A percentile compares a stretch with the other conserved stretches of the same genome.
Conservation (phyloP, 1,139 yeast genomes). For the Maudiozyma humilis region DNA sequence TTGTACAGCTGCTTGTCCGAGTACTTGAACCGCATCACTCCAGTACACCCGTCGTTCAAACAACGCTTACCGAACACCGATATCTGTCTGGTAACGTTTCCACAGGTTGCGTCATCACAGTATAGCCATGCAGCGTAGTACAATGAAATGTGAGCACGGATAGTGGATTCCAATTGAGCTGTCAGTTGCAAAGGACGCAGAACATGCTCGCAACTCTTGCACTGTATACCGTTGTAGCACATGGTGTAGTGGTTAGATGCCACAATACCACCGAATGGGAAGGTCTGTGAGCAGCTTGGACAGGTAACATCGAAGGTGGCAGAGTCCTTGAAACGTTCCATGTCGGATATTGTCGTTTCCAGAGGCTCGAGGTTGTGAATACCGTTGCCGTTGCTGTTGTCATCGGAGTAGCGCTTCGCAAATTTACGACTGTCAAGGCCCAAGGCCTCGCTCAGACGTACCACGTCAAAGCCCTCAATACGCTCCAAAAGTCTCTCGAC, state of each 20-base stretch:
- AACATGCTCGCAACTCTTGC: conserved; percentile 49
- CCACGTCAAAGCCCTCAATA: conserved; percentile 80
- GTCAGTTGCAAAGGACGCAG: conserved; percentile 51
- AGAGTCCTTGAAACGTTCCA: conserved; percentile 69
- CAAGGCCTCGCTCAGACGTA: conserved; percentile 64
- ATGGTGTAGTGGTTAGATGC: conserved; percentile 52
- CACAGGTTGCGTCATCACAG: conserved; percentile 85
- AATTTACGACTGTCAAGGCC: conserved; percentile 70
- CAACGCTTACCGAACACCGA: conserved; percentile 88
- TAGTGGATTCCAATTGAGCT: conserved; percentile 62
- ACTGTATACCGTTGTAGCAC: conserved; percentile 62
- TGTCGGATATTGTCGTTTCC: conserved; percentile 74
- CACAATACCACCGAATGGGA: conserved; percentile 67
- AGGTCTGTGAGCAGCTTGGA: conserved; percentile 48
- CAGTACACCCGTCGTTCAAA: conserved; percentile 60
- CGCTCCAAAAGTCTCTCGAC: conserved; percentile 79
- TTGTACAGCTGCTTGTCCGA: conserved; percentile 76
- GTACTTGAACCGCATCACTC: conserved; percentile 72
- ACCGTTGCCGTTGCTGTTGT: conserved; percentile 33
- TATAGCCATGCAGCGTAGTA: conserved; percentile 81
- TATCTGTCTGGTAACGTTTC: conserved; percentile 70
- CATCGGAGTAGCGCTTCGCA: conserved; percentile 40
- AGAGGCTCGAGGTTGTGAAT: conserved; percentile 57
- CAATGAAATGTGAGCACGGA: conserved; percentile 59
- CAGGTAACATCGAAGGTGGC: conserved; percentile 52